A percentile compares a stretch with the other conserved stretches of the same genome.
Evolutionary conservation across 257 asterid genomes (phyloP).

Genomic region (Ballota nigra): DNA sequence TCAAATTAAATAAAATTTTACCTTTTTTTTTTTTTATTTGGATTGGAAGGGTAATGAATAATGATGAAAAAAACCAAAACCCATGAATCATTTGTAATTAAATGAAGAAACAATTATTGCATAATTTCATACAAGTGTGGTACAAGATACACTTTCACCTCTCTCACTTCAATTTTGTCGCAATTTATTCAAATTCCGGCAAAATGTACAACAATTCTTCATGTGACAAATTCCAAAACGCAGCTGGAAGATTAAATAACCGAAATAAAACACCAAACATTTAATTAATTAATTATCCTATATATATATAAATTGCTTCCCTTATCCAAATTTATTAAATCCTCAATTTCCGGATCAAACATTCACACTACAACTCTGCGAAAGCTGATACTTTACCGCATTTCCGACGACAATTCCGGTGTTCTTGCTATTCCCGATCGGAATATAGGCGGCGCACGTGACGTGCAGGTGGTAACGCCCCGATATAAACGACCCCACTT

Average conservation of each 20-base stretch:
- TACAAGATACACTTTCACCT: not conserved
- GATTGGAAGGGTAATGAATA: too few relatives aligned
- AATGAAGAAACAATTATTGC: constrained; percentile 25
- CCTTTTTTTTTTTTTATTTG: too few relatives aligned
- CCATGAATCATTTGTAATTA: not conserved
- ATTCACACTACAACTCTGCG: constrained; percentile 60
- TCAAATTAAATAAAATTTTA: too few relatives aligned
- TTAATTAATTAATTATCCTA: not conserved
- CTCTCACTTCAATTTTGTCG: not conserved
- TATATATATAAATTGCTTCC: not conserved
- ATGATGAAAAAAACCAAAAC: too few relatives aligned
- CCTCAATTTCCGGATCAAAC: constrained; percentile 24
- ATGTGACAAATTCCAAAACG: not conserved
- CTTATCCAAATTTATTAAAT: not conserved
- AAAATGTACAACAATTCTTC: constrained; percentile 32
- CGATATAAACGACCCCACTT: constrained; percentile 54
- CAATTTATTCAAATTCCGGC: constrained; percentile 14
- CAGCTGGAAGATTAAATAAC: not conserved
- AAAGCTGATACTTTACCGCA: constrained; percentile 73
- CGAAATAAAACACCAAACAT: not conserved
- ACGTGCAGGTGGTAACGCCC: constrained; percentile 77
- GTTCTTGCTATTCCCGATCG: constrained; percentile 39
- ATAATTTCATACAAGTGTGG: not conserved
- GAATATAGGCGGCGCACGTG: constrained; percentile 63
- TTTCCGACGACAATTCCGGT: constrained; percentile 51